Percentiles rank a stretch among this genome's conserved stretches.
Conservation (phyloP, 2,329 filamentous ascomycete genomes). For the Aspergillus pseudoglaucus region DNA sequence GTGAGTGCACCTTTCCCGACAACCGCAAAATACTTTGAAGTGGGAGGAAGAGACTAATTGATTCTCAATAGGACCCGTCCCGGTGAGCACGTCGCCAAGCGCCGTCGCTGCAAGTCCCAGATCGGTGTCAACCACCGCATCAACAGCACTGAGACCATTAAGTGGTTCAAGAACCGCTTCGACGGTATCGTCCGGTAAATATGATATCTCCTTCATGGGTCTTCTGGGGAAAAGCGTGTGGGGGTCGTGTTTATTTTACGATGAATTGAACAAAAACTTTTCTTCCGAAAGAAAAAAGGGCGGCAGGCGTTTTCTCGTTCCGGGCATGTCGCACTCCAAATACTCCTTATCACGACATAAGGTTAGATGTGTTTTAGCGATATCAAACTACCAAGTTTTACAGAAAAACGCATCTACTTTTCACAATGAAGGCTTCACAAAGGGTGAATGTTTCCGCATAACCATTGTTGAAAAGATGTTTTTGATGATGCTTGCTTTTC, state of each 20-base stretch:
- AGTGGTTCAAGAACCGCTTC: constrained; percentile 96
- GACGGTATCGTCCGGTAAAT: constrained; percentile 97
- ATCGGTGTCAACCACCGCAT: constrained; percentile 89
- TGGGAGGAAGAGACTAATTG: background rate
- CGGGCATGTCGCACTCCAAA: constrained; percentile 20
- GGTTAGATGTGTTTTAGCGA: constrained; percentile 35
- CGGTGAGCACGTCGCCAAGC: constrained; percentile 94
- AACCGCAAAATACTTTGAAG: background rate
- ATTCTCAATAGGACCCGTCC: constrained; percentile 66
- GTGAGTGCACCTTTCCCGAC: constrained; percentile 45
- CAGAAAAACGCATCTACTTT: constrained; percentile 38
- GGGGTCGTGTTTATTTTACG: constrained; percentile 25
- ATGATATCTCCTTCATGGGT: constrained; percentile 14
- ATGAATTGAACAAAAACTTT: constrained; percentile 24
- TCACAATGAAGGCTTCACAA: constrained; percentile 54
- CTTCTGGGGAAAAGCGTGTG: constrained; percentile 18
- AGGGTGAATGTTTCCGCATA: constrained; percentile 51
- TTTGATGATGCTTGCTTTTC: background rate
- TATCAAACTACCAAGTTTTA: constrained; percentile 22
- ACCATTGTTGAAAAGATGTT: constrained; percentile 46
- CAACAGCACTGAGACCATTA: constrained; percentile 90
- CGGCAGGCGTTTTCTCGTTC: constrained; percentile 15
- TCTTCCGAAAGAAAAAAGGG: background rate
- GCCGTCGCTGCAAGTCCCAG: constrained; percentile 78
- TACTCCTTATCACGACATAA: constrained; percentile 30